These are phyloP conservation scores for Alnus rubra DNA, from an alignment of 306 rosid genomes.

Conservation along the genomic window DNA sequence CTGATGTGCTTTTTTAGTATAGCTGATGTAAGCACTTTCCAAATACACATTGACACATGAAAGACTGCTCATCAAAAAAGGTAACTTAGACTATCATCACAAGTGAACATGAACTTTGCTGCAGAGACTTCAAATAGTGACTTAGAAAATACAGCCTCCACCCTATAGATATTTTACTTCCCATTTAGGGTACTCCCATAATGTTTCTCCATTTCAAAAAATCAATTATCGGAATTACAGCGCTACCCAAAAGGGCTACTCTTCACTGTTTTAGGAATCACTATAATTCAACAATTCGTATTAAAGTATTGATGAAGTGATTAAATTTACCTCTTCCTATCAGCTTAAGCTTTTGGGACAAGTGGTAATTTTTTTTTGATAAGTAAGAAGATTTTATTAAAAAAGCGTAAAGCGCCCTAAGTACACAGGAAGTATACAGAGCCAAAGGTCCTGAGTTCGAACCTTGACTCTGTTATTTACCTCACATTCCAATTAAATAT, in stretches of 20 bases:
- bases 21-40: neutral
- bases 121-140: slow-evolving; percentile 2
- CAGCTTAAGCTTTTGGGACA: too few relatives aligned
- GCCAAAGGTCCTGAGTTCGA: too few relatives aligned
- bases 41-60: neutral
- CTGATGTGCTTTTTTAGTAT: neutral
- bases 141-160: neutral
- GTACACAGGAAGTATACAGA: too few relatives aligned
- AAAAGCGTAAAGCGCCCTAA: too few relatives aligned
- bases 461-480: too few relatives aligned
- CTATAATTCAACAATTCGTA: neutral
- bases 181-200: neutral
- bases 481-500: too few relatives aligned
- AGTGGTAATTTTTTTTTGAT: too few relatives aligned
- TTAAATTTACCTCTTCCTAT: too few relatives aligned
- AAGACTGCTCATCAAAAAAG: neutral
- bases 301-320: too few relatives aligned
- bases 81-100: neutral
- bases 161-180: neutral
- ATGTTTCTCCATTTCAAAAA: neutral
- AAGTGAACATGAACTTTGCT: neutral
- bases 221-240: neutral
- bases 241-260: neutral
- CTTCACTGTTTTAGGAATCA: neutral
- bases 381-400: too few relatives aligned